A percentile compares a stretch with the other conserved stretches of the same genome.
These are phyloP conservation scores for Calonectria pauciramosa DNA, from an alignment of 2,329 filamentous ascomycete species.

Conservation along the genomic window DNA sequence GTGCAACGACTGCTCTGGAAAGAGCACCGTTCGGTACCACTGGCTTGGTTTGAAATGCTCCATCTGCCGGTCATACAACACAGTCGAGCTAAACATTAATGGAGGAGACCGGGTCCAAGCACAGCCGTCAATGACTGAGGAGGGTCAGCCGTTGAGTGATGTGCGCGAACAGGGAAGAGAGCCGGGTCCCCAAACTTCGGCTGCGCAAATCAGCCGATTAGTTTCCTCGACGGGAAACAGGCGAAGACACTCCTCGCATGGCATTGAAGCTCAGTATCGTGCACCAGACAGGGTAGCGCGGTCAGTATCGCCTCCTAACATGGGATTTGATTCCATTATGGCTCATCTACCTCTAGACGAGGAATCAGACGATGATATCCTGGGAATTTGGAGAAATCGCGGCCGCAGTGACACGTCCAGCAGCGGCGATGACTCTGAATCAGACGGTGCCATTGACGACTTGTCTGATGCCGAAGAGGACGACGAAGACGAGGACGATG, in stretches of 20 bases:
- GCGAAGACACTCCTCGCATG: conserved; percentile 57
- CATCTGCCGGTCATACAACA: conserved; percentile 79
- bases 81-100: conserved; percentile 73
- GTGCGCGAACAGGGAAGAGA: conserved; percentile 22
- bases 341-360: conserved; percentile 50
- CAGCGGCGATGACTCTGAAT: conserved; percentile 63
- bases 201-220: conserved; percentile 28
- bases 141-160: conserved; percentile 29
- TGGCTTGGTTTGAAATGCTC: conserved; percentile 95
- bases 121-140: conserved; percentile 44
- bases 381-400: conserved; percentile 68
- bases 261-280: conserved; percentile 48
- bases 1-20: conserved; percentile 95
- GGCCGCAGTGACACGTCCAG: conserved; percentile 61
- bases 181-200: conserved; percentile 25
- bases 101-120: conserved; percentile 54
- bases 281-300: conserved; percentile 59
- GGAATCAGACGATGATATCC: conserved; percentile 68
- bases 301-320: conserved; percentile 58
- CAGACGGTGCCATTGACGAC: conserved; percentile 57
- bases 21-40: conserved; percentile 89
- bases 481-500: conserved; percentile 65
- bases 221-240: conserved; percentile 43
- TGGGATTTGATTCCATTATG: conserved; percentile 44
- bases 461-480: conserved; percentile 59